Evolutionary conservation across 1,139 yeast genomes (phyloP), one percentile per base, ranked within the genome.

Genomic region (Saccharomyces hybrid): DNA sequence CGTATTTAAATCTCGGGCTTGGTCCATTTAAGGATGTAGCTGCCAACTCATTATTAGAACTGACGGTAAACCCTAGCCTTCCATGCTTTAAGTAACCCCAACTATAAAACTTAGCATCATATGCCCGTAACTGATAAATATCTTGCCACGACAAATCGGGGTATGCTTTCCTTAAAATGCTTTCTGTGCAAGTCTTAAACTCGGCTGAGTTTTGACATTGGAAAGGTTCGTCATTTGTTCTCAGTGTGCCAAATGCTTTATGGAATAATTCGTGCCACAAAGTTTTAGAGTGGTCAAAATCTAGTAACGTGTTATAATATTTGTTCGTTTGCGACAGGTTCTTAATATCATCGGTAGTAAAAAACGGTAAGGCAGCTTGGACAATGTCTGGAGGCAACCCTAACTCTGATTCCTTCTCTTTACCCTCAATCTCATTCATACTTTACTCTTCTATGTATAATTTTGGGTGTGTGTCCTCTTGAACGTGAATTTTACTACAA

Each of bases 11-110:
- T 2, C 73, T 63, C 8, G 60, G 55, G 6, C 68, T 62, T 3
- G 70, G 58, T 12, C 73, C 60, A 59, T 74, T 67, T n/a, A 62
- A 31, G 6, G 42, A 52, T 3, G 50, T 56, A 2, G 66, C 68
- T 9, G 55, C 58, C 3, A 75, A 72, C 6, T 74, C 61, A 19
- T 67, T 68, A 26, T 65, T 60, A 8, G 67, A 62, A 2, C 67
- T 63, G 0, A 73, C 59, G 5, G 73, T 63, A 59, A 77, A 79
- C 0, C 93, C 95, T 51, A 86, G 71, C 48, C 93, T 68, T 1
- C 84, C 85, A 51, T 75, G 73, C 31, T 70, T 70, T 5, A 78
- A 64, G 14, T 78, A 70, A 1, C 90, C 88, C 95, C 95, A 85
- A 0, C 88, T 81, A 60, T 74, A 79, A 3, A 86, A 62, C 48